phyloP scores from a whole-genome alignment of 495 filamentous ascomycete species.

The Neurospora tetraspora region DNA sequence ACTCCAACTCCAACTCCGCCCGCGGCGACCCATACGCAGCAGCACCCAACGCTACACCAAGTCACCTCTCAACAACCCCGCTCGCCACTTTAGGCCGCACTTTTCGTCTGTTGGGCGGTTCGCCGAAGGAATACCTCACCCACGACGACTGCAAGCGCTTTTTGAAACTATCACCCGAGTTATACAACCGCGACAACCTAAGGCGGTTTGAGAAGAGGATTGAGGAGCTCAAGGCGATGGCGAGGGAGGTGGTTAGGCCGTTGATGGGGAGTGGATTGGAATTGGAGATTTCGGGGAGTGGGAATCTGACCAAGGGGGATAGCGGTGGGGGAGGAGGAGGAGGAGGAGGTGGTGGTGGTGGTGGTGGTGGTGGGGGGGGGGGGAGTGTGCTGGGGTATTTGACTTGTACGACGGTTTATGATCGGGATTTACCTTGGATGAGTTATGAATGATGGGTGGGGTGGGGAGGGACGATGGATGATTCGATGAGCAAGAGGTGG shows the following conservation, averaged over 20 bases:
- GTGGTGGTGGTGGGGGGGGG: conserved; percentile 3
- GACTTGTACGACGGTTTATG: conserved; percentile 68
- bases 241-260: conserved; percentile 72
- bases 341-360: background rate
- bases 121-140: conserved; percentile 53
- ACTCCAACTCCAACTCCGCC: conserved; percentile 18
- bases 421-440: conserved; percentile 70
- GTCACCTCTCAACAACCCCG: conserved; percentile 16
- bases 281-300: conserved; percentile 41
- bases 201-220: conserved; percentile 74
- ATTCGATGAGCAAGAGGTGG: no score
- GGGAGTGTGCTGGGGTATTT: conserved; percentile 50
- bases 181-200: conserved; percentile 64
- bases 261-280: conserved; percentile 78
- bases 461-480: no score
- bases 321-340: background rate
- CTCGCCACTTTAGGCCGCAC: conserved; percentile 52
- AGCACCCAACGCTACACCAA: background rate
- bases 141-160: conserved; percentile 87
- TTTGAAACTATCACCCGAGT: conserved; percentile 60
- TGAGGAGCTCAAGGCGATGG: conserved; percentile 77
- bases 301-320: background rate
- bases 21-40: conserved; percentile 11
- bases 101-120: conserved; percentile 54
- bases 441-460: conserved; percentile 16